A percentile compares a stretch with the other conserved stretches of the same genome.
Evolutionary conservation across 495 filamentous ascomycete species (phyloP).

Genomic region (Corynascus novoguineensis): DNA sequence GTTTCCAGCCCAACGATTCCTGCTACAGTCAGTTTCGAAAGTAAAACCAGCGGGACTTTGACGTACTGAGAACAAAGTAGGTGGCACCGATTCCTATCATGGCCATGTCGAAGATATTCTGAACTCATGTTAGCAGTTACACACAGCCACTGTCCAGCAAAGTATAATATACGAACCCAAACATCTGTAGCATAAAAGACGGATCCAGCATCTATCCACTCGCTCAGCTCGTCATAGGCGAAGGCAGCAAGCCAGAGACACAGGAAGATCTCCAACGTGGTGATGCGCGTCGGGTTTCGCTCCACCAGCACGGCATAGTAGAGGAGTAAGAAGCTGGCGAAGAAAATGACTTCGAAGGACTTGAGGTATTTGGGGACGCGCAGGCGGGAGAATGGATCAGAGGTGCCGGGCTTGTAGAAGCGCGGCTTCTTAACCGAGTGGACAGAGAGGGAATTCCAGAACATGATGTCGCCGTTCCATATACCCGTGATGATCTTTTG

Average conservation of each 20-base stretch:
- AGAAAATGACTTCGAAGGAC: constrained; percentile 81
- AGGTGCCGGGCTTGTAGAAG: constrained; percentile 67
- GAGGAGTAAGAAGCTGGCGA: constrained; percentile 69
- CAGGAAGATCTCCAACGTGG: constrained; percentile 48
- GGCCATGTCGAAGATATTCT: constrained; percentile 74
- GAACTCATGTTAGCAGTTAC: background rate
- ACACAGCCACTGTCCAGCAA: background rate
- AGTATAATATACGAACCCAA: constrained; percentile 45
- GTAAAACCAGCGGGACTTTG: background rate
- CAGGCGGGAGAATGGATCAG: constrained; percentile 78
- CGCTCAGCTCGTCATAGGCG: constrained; percentile 78
- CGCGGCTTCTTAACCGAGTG: constrained; percentile 74
- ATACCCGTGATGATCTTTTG: constrained; percentile 85
- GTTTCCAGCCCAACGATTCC: constrained; percentile 68
- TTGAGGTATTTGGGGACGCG: constrained; percentile 91
- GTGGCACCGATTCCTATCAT: constrained; percentile 77
- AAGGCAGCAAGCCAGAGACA: constrained; percentile 77
- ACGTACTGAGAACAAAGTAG: constrained; percentile 68
- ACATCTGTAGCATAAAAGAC: constrained; percentile 83
- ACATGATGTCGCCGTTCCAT: constrained; percentile 87
- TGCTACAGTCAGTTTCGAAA: constrained; percentile 26
- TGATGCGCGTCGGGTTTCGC: constrained; percentile 45
- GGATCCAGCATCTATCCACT: constrained; percentile 75
- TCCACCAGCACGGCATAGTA: constrained; percentile 80
- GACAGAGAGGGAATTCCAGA: constrained; percentile 79